Percentiles rank a stretch among this genome's conserved stretches.
Evolutionary conservation across 352 stramenopile genomes (phyloP).

Genomic region (Phytopythium oedochilum): DNA sequence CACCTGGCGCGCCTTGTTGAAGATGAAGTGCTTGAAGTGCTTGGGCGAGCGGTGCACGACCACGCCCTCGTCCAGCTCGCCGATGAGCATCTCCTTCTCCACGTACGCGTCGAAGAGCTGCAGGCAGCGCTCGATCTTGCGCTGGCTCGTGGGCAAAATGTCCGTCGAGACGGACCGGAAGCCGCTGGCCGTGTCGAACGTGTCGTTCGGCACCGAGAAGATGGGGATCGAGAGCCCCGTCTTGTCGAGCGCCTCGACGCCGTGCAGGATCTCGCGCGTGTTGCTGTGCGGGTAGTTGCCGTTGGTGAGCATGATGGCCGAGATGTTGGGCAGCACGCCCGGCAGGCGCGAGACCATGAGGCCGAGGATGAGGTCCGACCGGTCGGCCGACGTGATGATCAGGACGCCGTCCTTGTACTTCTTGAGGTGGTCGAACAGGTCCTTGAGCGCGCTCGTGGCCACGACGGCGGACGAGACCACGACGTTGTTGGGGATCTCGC

Average conservation of each 20-base stretch:
- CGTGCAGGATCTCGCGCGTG: constrained; percentile 63
- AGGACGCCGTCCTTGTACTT: constrained; percentile 73
- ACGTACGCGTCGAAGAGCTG: constrained; percentile 63
- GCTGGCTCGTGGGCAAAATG: constrained; percentile 61
- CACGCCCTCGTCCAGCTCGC: constrained; percentile 56
- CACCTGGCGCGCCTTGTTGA: constrained; percentile 63
- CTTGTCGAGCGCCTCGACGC: constrained; percentile 62
- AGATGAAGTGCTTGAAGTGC: constrained; percentile 86
- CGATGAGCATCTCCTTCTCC: constrained; percentile 58
- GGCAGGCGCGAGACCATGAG: constrained; percentile 64
- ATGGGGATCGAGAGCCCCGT: constrained; percentile 69
- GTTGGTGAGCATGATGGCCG: constrained; percentile 73
- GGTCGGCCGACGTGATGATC: constrained; percentile 74
- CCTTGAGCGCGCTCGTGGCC: constrained; percentile 63
- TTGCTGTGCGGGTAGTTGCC: constrained; percentile 73
- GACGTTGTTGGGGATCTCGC: constrained; percentile 62
- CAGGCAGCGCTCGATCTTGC: constrained; percentile 69
- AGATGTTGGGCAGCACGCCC: constrained; percentile 59
- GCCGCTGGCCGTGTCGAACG: constrained; percentile 51
- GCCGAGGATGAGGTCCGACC: constrained; percentile 67
- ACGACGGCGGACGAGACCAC: constrained; percentile 64
- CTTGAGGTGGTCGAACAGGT: constrained; percentile 72
- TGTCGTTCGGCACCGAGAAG: constrained; percentile 60
- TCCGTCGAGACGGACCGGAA: constrained; percentile 59
- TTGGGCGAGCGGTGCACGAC: constrained; percentile 68